Conservation (phyloP, 345 rosid genomes). For the Citrus reticulata region DNA sequence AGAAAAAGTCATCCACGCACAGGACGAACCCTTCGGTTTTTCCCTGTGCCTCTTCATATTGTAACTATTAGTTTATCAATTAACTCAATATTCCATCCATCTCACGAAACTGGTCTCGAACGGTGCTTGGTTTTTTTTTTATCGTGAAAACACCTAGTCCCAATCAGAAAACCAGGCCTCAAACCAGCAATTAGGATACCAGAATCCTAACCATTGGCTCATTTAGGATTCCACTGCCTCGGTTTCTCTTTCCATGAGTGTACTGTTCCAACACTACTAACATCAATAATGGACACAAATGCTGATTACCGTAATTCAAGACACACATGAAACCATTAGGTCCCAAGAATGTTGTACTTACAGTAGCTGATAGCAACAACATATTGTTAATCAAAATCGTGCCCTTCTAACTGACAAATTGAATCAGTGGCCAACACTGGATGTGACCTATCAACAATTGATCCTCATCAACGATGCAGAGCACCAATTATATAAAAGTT, state of each 20-base stretch:
- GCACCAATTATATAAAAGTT: constrained; percentile 18
- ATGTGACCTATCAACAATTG: constrained; percentile 3
- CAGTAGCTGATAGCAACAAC: constrained; percentile 9
- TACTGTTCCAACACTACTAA: not conserved
- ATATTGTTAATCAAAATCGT: constrained; percentile 16
- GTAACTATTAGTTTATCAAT: not conserved
- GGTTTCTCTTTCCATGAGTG: not conserved
- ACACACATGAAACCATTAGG: not conserved
- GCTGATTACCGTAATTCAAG: not conserved
- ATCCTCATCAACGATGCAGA: constrained; percentile 1
- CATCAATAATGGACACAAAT: not conserved
- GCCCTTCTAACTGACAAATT: constrained; percentile 9
- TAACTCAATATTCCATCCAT: not conserved
- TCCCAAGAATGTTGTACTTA: not conserved
- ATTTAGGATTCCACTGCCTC: not conserved
- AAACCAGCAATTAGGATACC: not conserved
- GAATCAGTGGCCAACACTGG: constrained; percentile 9
- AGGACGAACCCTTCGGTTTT: not conserved
- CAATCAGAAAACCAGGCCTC: not conserved
- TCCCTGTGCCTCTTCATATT: not conserved
- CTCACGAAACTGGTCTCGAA: not conserved
- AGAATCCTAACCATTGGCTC: not conserved
- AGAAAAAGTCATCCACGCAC: too few species aligned
- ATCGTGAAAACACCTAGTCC: not conserved
- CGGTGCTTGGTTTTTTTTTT: not conserved